phyloP scores from a whole-genome alignment of 495 filamentous ascomycete species.

The Penicillium malachiteum region DNA sequence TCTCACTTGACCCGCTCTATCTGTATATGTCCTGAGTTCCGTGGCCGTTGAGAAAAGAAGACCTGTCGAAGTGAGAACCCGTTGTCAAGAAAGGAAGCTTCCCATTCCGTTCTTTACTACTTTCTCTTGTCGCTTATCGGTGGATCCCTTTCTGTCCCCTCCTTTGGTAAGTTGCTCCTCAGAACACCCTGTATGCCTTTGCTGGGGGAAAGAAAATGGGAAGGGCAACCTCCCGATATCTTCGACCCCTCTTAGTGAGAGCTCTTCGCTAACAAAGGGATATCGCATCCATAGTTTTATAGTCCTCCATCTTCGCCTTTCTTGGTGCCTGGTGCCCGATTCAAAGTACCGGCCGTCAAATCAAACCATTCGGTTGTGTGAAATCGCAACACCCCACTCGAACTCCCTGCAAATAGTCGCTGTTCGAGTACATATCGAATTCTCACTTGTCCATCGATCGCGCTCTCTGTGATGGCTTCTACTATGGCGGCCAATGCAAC shows the following conservation, averaged over 20 bases:
- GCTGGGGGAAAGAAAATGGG: not conserved
- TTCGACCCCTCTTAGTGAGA: not conserved
- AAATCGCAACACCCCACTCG: constrained; percentile 19
- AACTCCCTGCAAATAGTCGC: constrained; percentile 21
- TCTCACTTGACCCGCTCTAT: constrained; percentile 29
- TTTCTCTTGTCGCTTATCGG: constrained; percentile 4
- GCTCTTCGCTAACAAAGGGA: constrained; percentile 18
- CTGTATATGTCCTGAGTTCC: constrained; percentile 37
- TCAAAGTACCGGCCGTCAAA: constrained; percentile 27
- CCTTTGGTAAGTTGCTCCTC: constrained; percentile 28
- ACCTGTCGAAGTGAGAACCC: constrained; percentile 17
- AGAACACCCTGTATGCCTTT: constrained; percentile 11
- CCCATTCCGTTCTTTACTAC: constrained; percentile 2
- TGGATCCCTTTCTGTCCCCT: constrained; percentile 17
- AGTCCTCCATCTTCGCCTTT: constrained; percentile 32
- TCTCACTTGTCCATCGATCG: constrained; percentile 13
- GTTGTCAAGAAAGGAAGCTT: not conserved
- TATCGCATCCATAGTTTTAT: constrained; percentile 20
- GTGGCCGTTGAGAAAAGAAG: constrained; percentile 21
- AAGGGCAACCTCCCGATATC: not conserved
- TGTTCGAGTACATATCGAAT: constrained; percentile 32
- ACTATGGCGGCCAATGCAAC: constrained; percentile 41
- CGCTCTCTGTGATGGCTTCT: constrained; percentile 37
- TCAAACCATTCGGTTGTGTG: constrained; percentile 14
- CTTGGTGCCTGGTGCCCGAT: constrained; percentile 32